A percentile compares a stretch with the other conserved stretches of the same genome.
These are phyloP conservation scores for Pichia inconspicua DNA, from an alignment of 1,139 yeast species.

Conservation along the genomic window DNA sequence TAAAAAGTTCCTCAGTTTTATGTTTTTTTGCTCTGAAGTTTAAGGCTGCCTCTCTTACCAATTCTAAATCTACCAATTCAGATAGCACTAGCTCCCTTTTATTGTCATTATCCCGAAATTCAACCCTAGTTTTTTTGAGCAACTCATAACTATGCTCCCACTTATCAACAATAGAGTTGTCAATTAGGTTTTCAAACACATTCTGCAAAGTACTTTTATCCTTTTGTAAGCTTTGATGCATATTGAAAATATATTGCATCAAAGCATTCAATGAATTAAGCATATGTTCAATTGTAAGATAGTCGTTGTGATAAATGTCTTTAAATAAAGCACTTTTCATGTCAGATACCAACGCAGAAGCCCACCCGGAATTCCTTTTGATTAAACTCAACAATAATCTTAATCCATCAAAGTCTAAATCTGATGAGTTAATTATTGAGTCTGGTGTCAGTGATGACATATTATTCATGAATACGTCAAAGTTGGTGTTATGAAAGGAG, in stretches of 20 bases:
- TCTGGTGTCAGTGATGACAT: slow-evolving; percentile 13
- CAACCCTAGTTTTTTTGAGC: slow-evolving; percentile 34
- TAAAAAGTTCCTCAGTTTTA: slow-evolving; percentile 23
- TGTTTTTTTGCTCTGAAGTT: slow-evolving; percentile 25
- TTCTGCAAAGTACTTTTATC: slow-evolving; percentile 43
- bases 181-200: slow-evolving; percentile 38
- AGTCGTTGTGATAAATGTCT: slow-evolving; percentile 10
- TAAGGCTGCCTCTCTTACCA: slow-evolving; percentile 24
- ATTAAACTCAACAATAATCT: slow-evolving; percentile 29
- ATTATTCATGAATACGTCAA: slow-evolving; percentile 14
- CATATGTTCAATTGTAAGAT: slow-evolving; percentile 29
- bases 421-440: slow-evolving; percentile 20
- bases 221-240: slow-evolving; percentile 35
- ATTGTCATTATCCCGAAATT: slow-evolving; percentile 14
- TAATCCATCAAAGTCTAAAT: slow-evolving; percentile 23
- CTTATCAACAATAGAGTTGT: slow-evolving; percentile 38
- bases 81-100: slow-evolving; percentile 21
- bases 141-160: slow-evolving; percentile 43
- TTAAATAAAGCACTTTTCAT: slow-evolving; percentile 26
- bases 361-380: slow-evolving; percentile 46
- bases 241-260: slow-evolving; percentile 50
- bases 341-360: slow-evolving; percentile 42
- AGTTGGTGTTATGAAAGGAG: slow-evolving; percentile 15
- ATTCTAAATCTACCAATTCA: slow-evolving; percentile 25
- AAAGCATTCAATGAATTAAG: slow-evolving; percentile 49